Evolutionary conservation across 257 asterid species (phyloP), one percentile per base, ranked within the genome.

Genomic region (Parsonsia alboflavescens): DNA sequence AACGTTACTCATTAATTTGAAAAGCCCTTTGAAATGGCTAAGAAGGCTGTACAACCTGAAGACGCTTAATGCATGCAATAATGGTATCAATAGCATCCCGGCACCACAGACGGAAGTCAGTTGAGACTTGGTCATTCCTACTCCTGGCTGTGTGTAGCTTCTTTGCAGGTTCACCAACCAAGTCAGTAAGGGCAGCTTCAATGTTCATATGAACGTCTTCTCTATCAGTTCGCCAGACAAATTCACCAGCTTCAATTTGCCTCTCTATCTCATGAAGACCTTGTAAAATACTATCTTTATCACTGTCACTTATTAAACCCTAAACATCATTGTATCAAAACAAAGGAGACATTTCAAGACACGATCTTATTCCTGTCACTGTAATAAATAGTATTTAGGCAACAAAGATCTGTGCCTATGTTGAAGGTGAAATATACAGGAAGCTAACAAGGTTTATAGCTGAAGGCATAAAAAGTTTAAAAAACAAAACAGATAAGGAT

Each of bases 121-220:
- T 94, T 77, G 89, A 89, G 73, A 94, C 99, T 90, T 94, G 98
- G 84, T 94, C 99, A 9, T 92, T 94, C 65, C 98, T 82, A 77
- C 99, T 94, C 66, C 99, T 88, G 0, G 98, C 99, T 57, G 99
- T 94, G 80, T 94, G 99, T 33, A 94, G 98, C 87, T 92, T 94
- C 86, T 94, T 94, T 4, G 99, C 99, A 39, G 99, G 92, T 83
- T 94, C 99, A 5, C 99, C 99, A 74, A 94, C 89, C 77, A 94
- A 82, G 82, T 94, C 97, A 1, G 96, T 94, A 44, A 94, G 99
- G 0, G 97, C 89, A 42, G 99, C 99, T 84, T 94, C 99, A 46
- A 94, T 94, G 83, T 94, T 94, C 99, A 94, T 94, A 79, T 90
- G 99, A 69, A 94, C 99, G 73, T 94, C 99, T 88, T 94, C 99